Conservation (phyloP, 345 rosid species). For the Citropsis articulata region DNA sequence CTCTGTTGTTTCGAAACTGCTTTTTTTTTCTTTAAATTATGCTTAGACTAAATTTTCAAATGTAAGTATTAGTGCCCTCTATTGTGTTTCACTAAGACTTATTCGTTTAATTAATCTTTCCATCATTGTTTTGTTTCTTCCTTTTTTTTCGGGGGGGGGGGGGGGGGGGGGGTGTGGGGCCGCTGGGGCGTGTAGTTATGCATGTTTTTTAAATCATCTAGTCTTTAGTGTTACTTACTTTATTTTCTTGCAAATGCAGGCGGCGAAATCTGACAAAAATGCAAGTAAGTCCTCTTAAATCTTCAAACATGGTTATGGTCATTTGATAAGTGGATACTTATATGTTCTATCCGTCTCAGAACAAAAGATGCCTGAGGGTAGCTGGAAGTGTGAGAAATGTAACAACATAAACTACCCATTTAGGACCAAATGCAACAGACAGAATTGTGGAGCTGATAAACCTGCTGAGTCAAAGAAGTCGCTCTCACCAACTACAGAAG, state of each 20-base stretch:
- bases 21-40: background rate
- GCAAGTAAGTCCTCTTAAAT: constrained; percentile 57
- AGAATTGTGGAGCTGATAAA: constrained; percentile 97
- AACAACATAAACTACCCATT: constrained; percentile 95
- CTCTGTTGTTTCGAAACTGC: background rate
- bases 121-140: background rate
- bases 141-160: no score
- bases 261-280: constrained; percentile 69
- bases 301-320: constrained; percentile 2
- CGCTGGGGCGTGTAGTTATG: background rate
- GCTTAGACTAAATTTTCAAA: background rate
- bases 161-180: background rate
- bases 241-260: constrained; percentile 46
- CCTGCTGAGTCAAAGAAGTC: constrained; percentile 62
- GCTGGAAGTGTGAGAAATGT: constrained; percentile 99
- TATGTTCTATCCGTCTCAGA: constrained; percentile 42
- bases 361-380: constrained; percentile 95
- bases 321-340: constrained; percentile 21
- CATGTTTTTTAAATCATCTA: background rate
- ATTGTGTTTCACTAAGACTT: background rate
- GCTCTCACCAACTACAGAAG: constrained; percentile 60
- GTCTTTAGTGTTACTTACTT: background rate
- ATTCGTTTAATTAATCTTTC: background rate
- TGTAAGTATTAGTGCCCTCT: background rate
- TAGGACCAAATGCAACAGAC: constrained; percentile 95